Percentiles rank a stretch among this genome's conserved stretches.
Conservation (phyloP, 2,329 filamentous ascomycete genomes). For the Cytospora leucostoma region DNA sequence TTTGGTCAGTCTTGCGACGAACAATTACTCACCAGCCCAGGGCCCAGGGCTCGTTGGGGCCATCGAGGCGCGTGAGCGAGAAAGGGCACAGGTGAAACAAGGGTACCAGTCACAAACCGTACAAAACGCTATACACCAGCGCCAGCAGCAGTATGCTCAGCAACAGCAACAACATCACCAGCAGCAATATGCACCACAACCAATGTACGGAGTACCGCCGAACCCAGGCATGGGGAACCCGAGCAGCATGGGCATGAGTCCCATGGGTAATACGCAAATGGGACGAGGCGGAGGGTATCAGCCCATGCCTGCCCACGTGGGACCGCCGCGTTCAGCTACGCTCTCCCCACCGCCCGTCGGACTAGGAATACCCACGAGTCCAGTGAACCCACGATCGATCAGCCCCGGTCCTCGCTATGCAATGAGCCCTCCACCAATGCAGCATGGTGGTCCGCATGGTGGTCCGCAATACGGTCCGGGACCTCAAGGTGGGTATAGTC, state of each 20-base stretch:
- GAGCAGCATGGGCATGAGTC: slow-evolving; percentile 35
- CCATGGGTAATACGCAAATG: slow-evolving; percentile 27
- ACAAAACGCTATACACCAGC: slow-evolving; percentile 70
- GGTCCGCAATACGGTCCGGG: slow-evolving; percentile 17
- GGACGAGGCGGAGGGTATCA: slow-evolving; percentile 29
- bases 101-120: slow-evolving; percentile 70
- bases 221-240: slow-evolving; percentile 37
- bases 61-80: slow-evolving; percentile 77
- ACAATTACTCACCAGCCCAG: slow-evolving; percentile 49
- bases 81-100: slow-evolving; percentile 70
- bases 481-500: slow-evolving; percentile 8
- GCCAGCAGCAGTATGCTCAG: slow-evolving; percentile 49
- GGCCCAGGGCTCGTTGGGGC: slow-evolving; percentile 71
- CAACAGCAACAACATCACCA: slow-evolving; percentile 41
- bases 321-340: slow-evolving; percentile 24
- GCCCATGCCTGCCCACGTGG: neutral
- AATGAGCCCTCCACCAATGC: slow-evolving; percentile 27
- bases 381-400: slow-evolving; percentile 22
- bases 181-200: slow-evolving; percentile 37
- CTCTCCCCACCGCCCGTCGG: slow-evolving; percentile 26
- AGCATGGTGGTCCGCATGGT: neutral
- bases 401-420: slow-evolving; percentile 25
- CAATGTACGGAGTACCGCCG: slow-evolving; percentile 35
- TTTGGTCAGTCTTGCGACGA: slow-evolving; percentile 66
- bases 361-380: slow-evolving; percentile 20